phyloP scores from a whole-genome alignment of 192 early-diverging fungal genomes.

The Podila epicladia region DNA sequence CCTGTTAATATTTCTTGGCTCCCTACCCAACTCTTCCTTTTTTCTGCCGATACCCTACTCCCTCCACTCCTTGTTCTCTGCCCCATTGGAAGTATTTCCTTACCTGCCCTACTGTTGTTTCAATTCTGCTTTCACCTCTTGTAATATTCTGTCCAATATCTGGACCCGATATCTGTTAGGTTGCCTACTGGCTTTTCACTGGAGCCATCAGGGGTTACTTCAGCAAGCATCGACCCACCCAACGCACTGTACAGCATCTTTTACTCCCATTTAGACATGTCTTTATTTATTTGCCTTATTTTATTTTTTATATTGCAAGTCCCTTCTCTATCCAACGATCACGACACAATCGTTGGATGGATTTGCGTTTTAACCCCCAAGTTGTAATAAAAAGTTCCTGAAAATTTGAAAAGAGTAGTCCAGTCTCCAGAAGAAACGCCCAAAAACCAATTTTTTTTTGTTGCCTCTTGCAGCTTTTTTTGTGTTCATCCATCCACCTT shows the following conservation, averaged over 20 bases:
- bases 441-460: too few species aligned
- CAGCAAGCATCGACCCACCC: background rate
- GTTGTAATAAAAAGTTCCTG: too few species aligned
- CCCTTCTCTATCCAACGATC: background rate
- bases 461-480: background rate
- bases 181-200: background rate
- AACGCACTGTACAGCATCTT: constrained; percentile 4
- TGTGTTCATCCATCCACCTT: background rate
- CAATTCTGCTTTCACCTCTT: background rate
- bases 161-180: background rate
- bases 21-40: background rate
- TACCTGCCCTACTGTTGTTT: background rate
- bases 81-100: background rate
- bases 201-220: background rate
- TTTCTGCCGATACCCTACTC: constrained; percentile 6
- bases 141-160: background rate
- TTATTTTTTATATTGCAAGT: background rate
- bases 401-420: too few species aligned
- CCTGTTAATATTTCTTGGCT: background rate
- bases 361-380: too few species aligned
- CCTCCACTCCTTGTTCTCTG: constrained; percentile 1
- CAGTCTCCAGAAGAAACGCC: too few species aligned
- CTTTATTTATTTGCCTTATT: background rate
- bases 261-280: constrained; percentile 1
- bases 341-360: too few species aligned